These are phyloP conservation scores for Luzula sylvatica DNA, from an alignment of 176 grass and related monocot genomes.

Conservation along the genomic window DNA sequence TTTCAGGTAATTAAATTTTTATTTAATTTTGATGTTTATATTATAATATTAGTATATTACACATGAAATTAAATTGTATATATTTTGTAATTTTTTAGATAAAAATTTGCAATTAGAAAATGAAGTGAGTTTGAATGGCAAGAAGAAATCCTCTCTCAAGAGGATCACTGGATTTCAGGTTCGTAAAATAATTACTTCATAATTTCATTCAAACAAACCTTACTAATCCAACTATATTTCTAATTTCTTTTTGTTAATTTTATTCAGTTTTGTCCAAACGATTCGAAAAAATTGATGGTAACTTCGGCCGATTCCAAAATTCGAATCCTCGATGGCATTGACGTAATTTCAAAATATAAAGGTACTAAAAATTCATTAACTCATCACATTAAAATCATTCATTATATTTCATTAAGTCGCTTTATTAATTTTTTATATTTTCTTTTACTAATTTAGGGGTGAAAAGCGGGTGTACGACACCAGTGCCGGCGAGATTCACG, in stretches of 20 bases:
- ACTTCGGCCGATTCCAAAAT: slow-evolving; percentile 81
- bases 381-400: neutral
- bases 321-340: slow-evolving; percentile 57
- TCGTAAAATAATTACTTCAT: slow-evolving; percentile 19
- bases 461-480: slow-evolving; percentile 31
- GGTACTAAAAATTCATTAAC: slow-evolving; percentile 36
- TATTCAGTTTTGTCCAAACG: slow-evolving; percentile 59
- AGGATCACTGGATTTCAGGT: slow-evolving; percentile 84
- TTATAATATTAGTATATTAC: neutral
- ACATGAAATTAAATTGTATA: neutral
- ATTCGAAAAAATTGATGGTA: slow-evolving; percentile 59
- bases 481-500: slow-evolving; percentile 61
- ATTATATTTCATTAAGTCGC: too few relatives aligned
- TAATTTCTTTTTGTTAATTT: slow-evolving; percentile 22
- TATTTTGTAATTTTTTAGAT: slow-evolving; percentile 33
- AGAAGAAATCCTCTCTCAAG: slow-evolving; percentile 70
- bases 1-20: slow-evolving; percentile 55
- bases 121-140: slow-evolving; percentile 40
- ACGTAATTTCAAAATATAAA: slow-evolving; percentile 73
- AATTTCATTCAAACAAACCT: neutral
- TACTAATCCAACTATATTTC: neutral
- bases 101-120: slow-evolving; percentile 41
- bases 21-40: slow-evolving; percentile 1
- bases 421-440: neutral
- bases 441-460: slow-evolving; percentile 55